Base-by-base conservation (phyloP, 352 stramenopile species). In the Phytophthora parvispora region DNA sequence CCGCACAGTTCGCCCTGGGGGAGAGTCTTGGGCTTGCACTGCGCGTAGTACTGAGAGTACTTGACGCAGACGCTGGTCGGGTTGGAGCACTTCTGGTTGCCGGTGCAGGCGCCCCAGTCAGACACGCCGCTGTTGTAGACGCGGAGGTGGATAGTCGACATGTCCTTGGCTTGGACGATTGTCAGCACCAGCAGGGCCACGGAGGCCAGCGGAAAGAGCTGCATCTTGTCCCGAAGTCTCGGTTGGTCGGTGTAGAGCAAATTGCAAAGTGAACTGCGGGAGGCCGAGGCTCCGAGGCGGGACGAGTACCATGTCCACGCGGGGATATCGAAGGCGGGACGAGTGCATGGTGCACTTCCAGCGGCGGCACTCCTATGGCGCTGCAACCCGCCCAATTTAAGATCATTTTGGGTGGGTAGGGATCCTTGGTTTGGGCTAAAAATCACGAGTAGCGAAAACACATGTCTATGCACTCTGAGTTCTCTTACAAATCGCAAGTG, bases 81-180 rank as follows among this genome's bases (percentile, higher is more conserved):
- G 31, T 36, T 36, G 31, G 31, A 36, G 10, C 31, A 36, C 31
- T 36, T 10, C 6, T 10, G 31, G 31, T 36, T 36, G 31, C 31
- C 31, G 6, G 31, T 36, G 31, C 31, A 36, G 31, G 31, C 31
- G 31, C 6, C 40, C 45, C 40, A 52, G 40, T 54, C 42, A 6
- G 28, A 13, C 15, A 58, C 32, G 20, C 52, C 52, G 16, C 15
- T 36, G 16, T 24, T 40, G 20, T 36, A 28, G 13, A 60, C 38
- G 9, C 38, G 53, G 28, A 60, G 53, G 38, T 51, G 53, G 9
- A 60, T 36, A 22, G 53, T 51, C 10, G 38, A 28, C 24, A 60
- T 60, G 32, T 49, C 25, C 32, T 60, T 28, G 36, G 53, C 53
- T 22, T 40, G 36, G 53, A 51, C 25, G 13, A 18, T 12, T 15